Conservation (phyloP, 306 rosid species). For the Prunus salicina region DNA sequence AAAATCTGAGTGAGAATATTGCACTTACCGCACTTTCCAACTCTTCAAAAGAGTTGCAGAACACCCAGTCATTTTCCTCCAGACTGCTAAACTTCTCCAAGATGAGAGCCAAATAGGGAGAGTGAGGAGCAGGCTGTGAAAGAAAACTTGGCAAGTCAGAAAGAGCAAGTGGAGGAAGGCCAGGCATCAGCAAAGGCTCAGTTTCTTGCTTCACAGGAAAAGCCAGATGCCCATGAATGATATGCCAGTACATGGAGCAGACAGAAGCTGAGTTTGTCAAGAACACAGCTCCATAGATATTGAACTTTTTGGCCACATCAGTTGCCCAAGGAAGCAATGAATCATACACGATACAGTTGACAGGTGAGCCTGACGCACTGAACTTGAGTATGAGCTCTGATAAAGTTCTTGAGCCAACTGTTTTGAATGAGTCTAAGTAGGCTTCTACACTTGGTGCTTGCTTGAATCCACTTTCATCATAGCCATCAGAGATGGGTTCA, state of each 20-base stretch:
- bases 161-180: constrained; percentile 30
- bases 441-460: constrained; percentile 26
- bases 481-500: constrained; percentile 43
- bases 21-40: constrained; percentile 34
- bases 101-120: constrained; percentile 29
- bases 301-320: constrained; percentile 33
- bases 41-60: constrained; percentile 36
- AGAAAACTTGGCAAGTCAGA: constrained; percentile 32
- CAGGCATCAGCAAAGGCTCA: constrained; percentile 21
- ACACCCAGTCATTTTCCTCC: constrained; percentile 36
- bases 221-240: constrained; percentile 1
- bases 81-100: constrained; percentile 17
- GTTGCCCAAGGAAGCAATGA: constrained; percentile 43
- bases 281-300: constrained; percentile 29
- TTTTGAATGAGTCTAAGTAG: constrained; percentile 31
- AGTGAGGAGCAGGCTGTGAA: constrained; percentile 7
- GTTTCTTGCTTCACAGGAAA: constrained; percentile 22
- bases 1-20: neutral
- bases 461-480: constrained; percentile 32
- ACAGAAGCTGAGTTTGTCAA: constrained; percentile 39
- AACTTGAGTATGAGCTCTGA: constrained; percentile 23
- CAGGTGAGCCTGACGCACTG: constrained; percentile 21
- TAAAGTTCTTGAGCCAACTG: constrained; percentile 34
- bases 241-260: constrained; percentile 29
- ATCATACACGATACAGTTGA: constrained; percentile 38